Percentiles rank a stretch among this genome's conserved stretches.
These are phyloP conservation scores for Bacidia rubella DNA, from an alignment of 495 filamentous ascomycete genomes.

Conservation along the genomic window DNA sequence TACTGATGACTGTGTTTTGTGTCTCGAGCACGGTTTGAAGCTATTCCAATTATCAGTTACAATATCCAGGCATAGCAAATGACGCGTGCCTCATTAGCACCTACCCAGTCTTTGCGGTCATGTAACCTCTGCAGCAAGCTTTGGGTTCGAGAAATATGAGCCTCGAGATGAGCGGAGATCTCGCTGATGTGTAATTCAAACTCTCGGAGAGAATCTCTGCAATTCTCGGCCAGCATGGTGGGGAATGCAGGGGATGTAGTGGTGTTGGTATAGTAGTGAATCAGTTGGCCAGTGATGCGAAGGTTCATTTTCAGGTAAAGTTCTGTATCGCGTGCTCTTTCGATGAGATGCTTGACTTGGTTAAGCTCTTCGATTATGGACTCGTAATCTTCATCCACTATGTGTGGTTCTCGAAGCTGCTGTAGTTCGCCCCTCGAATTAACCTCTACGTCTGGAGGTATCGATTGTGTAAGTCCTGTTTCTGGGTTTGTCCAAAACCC, in stretches of 20 bases:
- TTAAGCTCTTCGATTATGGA: slow-evolving; percentile 27
- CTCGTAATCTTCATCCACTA: neutral
- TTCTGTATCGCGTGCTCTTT: slow-evolving; percentile 26
- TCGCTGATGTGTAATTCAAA: slow-evolving; percentile 6
- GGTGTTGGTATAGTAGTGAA: neutral
- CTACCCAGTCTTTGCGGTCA: slow-evolving; percentile 14
- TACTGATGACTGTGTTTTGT: slow-evolving; percentile 1
- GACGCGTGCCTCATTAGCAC: neutral
- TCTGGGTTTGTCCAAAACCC: neutral
- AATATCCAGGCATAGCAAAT: neutral
- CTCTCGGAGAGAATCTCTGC: neutral
- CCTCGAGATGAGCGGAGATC: slow-evolving; percentile 8
- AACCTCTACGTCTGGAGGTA: neutral
- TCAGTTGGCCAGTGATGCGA: slow-evolving; percentile 22
- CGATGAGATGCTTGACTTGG: slow-evolving; percentile 24
- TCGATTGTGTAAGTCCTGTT: neutral
- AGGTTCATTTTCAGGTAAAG: slow-evolving; percentile 26
- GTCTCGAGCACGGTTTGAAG: neutral
- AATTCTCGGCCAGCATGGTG: neutral
- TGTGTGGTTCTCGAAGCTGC: neutral
- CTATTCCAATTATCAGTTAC: neutral
- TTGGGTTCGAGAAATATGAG: slow-evolving; percentile 3
- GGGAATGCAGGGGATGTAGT: slow-evolving; percentile 1
- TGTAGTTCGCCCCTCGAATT: neutral
- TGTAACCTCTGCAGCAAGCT: slow-evolving; percentile 6